These are phyloP conservation scores for Pyronema omphalodes DNA, from an alignment of 495 filamentous ascomycete species.

Conservation along the genomic window DNA sequence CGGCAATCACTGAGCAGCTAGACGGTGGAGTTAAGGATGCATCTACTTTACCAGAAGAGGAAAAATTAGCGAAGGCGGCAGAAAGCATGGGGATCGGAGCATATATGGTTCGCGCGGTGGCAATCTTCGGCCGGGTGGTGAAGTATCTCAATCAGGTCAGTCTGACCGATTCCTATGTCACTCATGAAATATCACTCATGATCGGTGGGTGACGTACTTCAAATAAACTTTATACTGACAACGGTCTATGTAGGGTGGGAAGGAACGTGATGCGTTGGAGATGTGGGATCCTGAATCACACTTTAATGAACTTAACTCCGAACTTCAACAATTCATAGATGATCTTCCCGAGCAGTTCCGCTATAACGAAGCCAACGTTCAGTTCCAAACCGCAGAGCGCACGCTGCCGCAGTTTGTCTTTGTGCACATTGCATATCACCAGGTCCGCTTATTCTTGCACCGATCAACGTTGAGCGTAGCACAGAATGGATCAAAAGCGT, in stretches of 20 bases:
- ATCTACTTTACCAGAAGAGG: conserved; percentile 24
- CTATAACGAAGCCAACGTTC: conserved; percentile 68
- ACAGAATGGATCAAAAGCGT: conserved; percentile 10
- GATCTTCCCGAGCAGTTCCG: conserved; percentile 49
- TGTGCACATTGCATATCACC: conserved; percentile 72
- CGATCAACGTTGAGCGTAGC: conserved; percentile 53
- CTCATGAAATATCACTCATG: conserved; percentile 1
- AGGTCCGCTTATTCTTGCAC: conserved; percentile 79
- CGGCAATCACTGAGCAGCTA: conserved; percentile 70
- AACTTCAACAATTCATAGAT: conserved; percentile 50
- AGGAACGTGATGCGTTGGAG: conserved; percentile 52
- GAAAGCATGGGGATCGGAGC: conserved; percentile 90
- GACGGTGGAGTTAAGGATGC: conserved; percentile 47
- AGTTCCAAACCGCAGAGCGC: conserved; percentile 62
- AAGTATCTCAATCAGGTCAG: conserved; percentile 61
- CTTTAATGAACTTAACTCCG: conserved; percentile 49
- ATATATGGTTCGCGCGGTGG: conserved; percentile 72
- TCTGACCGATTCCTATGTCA: background rate
- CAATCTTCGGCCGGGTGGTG: conserved; percentile 78
- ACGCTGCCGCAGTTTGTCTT: conserved; percentile 90
- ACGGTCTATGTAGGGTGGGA: conserved; percentile 40
- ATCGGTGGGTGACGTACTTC: background rate
- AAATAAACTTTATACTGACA: background rate
- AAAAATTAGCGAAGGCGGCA: conserved; percentile 43
- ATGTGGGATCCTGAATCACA: conserved; percentile 70